Evolutionary conservation across 768 basidiomycete genomes (phyloP), one percentile per base, ranked within the genome.

Genomic region (Boletus sensibilis): DNA sequence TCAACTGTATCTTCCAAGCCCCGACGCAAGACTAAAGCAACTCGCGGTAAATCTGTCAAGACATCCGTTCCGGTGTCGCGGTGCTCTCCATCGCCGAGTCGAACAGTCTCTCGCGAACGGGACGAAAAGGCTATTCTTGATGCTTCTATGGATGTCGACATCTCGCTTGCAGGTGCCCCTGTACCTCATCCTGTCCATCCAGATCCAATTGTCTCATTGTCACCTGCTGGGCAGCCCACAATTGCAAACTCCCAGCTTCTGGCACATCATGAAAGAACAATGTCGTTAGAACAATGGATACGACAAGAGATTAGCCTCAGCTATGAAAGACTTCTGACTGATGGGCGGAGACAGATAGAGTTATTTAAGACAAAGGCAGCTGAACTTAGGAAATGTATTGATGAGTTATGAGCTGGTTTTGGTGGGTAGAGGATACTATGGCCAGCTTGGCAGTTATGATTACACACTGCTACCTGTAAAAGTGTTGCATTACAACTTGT

Each of bases 261-360:
- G 46, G 70, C 58, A 52, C 68, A 43, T 34, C 82, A 82, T 20
- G 88, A 94, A 67, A 76, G 86, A 56, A 73, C 78, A 20, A 87
- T 94, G 88, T 88, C 90, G 0, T 79, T 94, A 46, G 92, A 94
- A 64, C 83, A 94, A 64, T 90, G 90, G 83, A 85, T 93, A 55
- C 78, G 86, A 52, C 81, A 83, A 61, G 90, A 93, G 72, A 88
- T 91, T 68, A 79, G 78, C 59, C 70, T 82, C 44, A 80, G 91
- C 70, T 84, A 82, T 61, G 83, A 86, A 60, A 82, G 78, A 55
- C 77, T 87, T 64, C 69, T 76, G 70, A 63, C 63, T 44, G 82
- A 86, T 56, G 85, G 80, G 4, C 78, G 78, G 62, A 71, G 71
- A 58, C 74, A 78, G 67, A 82, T 87, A 48, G 70, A 67, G 18